Evolutionary conservation across 441 rosid genomes (phyloP).

Genomic region (Jatropha multifida): DNA sequence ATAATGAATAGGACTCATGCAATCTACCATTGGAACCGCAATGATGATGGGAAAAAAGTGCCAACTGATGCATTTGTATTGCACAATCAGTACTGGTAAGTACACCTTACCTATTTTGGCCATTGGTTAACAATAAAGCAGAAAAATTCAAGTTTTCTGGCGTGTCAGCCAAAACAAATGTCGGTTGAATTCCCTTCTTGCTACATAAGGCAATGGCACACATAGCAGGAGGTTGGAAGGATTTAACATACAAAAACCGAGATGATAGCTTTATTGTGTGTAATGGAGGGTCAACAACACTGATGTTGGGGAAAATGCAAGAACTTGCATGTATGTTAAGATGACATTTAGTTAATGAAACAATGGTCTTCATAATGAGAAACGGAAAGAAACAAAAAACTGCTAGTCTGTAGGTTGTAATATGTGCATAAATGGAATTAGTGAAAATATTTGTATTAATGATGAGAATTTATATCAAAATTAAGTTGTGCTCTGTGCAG

Average conservation of each 20-base stretch:
- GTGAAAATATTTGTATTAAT: not conserved
- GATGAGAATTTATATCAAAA: not conserved
- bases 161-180: not conserved
- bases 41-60: constrained; percentile 60
- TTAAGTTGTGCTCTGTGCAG: constrained; percentile 35
- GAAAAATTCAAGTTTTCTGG: not conserved
- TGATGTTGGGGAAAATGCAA: too few relatives aligned
- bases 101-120: not conserved
- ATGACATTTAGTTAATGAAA: not conserved
- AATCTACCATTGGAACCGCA: constrained; percentile 67
- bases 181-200: not conserved
- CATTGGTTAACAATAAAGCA: too few relatives aligned
- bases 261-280: not conserved
- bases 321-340: too few relatives aligned
- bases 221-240: not conserved
- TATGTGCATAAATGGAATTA: not conserved
- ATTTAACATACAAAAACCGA: not conserved
- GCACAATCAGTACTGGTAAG: constrained; percentile 52
- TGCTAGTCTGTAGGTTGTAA: not conserved
- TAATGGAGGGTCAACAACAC: too few relatives aligned
- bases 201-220: not conserved
- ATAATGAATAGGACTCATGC: constrained; percentile 73
- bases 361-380: not conserved
- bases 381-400: not conserved
- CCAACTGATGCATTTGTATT: constrained; percentile 51